These are phyloP conservation scores for Termitomyces sp. DNA, from an alignment of 768 basidiomycete genomes.

Conservation along the genomic window DNA sequence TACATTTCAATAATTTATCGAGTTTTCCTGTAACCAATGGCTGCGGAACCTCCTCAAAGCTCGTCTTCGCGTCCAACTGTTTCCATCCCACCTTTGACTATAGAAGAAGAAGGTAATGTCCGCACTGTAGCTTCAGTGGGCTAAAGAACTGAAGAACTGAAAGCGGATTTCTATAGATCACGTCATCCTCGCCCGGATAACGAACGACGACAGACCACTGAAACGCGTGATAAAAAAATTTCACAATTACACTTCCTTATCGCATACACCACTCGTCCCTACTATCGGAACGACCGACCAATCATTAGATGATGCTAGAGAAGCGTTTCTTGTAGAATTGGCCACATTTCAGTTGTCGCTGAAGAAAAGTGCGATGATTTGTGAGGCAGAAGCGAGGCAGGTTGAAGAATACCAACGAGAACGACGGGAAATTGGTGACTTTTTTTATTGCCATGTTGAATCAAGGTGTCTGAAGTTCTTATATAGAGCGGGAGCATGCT, in stretches of 20 bases:
- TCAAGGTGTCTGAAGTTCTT: neutral
- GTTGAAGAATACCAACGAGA: constrained; percentile 80
- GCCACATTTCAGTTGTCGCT: constrained; percentile 69
- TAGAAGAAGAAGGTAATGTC: constrained; percentile 57
- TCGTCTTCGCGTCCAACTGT: constrained; percentile 19
- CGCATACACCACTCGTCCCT: constrained; percentile 40
- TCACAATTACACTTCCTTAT: constrained; percentile 60
- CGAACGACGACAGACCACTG: constrained; percentile 75
- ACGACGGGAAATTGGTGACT: constrained; percentile 64
- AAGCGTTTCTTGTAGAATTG: constrained; percentile 74
- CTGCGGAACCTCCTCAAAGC: constrained; percentile 11
- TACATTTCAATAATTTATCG: neutral
- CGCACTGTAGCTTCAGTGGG: neutral
- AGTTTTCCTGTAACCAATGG: constrained; percentile 2
- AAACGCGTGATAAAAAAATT: constrained; percentile 79
- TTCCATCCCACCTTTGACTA: constrained; percentile 39
- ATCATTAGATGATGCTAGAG: constrained; percentile 62
- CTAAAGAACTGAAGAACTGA: constrained; percentile 18
- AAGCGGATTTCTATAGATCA: constrained; percentile 45
- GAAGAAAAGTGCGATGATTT: constrained; percentile 77
- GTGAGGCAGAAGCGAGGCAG: constrained; percentile 80
- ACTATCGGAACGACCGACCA: constrained; percentile 19
- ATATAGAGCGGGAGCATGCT: constrained; percentile 64
- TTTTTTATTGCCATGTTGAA: neutral
- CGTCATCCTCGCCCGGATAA: constrained; percentile 75